Conservation (phyloP, 345 rosid genomes). For the Abelmoschus esculentus region DNA sequence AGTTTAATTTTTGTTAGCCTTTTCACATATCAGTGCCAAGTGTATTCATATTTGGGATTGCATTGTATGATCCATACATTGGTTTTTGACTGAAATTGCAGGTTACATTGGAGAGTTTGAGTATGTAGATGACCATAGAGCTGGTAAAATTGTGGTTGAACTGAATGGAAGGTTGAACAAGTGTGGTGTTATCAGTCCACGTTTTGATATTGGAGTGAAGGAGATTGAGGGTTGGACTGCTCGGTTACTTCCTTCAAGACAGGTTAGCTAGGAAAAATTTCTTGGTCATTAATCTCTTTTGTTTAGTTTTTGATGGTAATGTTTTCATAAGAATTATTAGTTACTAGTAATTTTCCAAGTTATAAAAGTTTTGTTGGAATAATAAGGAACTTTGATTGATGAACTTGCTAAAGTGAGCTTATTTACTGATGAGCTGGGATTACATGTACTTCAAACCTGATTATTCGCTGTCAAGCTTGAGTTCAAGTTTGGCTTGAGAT, state of each 20-base stretch:
- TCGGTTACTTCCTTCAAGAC: constrained; percentile 72
- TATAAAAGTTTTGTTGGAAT: neutral
- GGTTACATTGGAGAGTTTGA: constrained; percentile 82
- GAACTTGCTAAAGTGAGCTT: too few relatives aligned
- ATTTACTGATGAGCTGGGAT: too few relatives aligned
- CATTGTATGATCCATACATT: too few relatives aligned
- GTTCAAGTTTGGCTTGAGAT: too few relatives aligned
- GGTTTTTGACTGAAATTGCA: constrained; percentile 12
- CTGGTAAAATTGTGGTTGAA: constrained; percentile 76
- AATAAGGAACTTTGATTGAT: neutral
- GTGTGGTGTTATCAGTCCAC: constrained; percentile 80
- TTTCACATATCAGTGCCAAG: neutral
- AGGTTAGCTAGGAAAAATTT: constrained; percentile 28
- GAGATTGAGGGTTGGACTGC: constrained; percentile 87
- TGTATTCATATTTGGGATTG: neutral
- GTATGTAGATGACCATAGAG: constrained; percentile 74
- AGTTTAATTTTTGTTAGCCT: neutral
- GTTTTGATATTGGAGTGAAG: constrained; percentile 70
- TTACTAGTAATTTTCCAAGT: neutral
- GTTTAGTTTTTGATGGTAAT: neutral
- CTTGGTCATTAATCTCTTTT: neutral
- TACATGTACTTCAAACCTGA: too few relatives aligned
- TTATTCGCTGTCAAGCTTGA: too few relatives aligned
- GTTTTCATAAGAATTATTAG: neutral
- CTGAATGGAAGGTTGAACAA: constrained; percentile 68